Percentiles rank a stretch among this genome's conserved stretches.
Evolutionary conservation across 1,284 basidiomycete genomes (phyloP).

Genomic region (Tranzscheliella williamsii): DNA sequence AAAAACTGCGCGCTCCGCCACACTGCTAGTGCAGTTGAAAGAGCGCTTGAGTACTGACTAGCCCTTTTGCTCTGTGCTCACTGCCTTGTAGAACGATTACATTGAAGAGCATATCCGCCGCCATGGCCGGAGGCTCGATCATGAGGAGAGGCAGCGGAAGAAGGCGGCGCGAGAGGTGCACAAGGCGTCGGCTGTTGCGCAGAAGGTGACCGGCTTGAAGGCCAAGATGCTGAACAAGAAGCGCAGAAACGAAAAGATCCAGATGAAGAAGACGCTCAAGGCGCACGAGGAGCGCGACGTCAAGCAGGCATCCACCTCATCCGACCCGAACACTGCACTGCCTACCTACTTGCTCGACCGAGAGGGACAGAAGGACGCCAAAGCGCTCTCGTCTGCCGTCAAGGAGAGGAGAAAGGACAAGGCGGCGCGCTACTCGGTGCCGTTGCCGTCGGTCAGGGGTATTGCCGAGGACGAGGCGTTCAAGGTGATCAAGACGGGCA

Average conservation of each 20-base stretch:
- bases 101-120: constrained; percentile 63
- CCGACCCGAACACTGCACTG: constrained; percentile 53
- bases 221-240: constrained; percentile 96
- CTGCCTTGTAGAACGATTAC: constrained; percentile 62
- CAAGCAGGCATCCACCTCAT: constrained; percentile 64
- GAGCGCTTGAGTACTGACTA: too few species aligned
- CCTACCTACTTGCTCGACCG: constrained; percentile 89
- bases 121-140: constrained; percentile 58
- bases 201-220: constrained; percentile 94
- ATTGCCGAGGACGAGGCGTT: constrained; percentile 99
- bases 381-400: constrained; percentile 93
- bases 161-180: constrained; percentile 88
- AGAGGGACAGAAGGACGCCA: constrained; percentile 95
- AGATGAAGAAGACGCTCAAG: constrained; percentile 98
- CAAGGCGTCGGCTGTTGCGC: constrained; percentile 80
- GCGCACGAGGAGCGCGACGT: constrained; percentile 98
- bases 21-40: too few species aligned
- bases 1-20: too few species aligned
- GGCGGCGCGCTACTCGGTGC: constrained; percentile 96
- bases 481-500: constrained; percentile 98
- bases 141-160: constrained; percentile 70
- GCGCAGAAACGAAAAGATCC: constrained; percentile 94
- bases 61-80: too few species aligned
- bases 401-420: constrained; percentile 99
- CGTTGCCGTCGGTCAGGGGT: constrained; percentile 92